Evolutionary conservation across 148 eudicot genomes (phyloP), one percentile per base, ranked within the genome.

Genomic region (Dysphania ambrosioides): DNA sequence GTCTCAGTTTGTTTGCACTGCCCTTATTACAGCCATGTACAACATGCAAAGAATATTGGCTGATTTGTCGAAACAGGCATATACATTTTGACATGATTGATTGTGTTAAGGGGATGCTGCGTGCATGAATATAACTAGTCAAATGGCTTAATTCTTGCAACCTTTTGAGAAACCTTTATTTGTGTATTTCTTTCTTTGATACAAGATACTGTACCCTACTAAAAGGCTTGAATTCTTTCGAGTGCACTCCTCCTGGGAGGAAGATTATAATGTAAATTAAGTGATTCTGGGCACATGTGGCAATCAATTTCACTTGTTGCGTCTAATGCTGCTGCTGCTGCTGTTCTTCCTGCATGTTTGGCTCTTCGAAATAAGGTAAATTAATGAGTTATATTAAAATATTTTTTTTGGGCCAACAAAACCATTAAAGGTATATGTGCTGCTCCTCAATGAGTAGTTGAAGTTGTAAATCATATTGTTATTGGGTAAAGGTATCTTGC

Each of bases 271-370:
- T 49, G 41, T 13, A 51, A 68, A 34, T 53, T 71, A 53, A 79
- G 71, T 79, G 73, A 24, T 89, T 88, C 83, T 92, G 98, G 97
- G 68, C 98, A 90, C 82, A 32, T 87, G 56, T 85, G 90, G 93
- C 97, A 95, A 73, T 92, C 96, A 41, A 77, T 95, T 80, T 85
- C 81, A 53, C 96, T 95, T 51, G 75, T 95, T 80, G 98, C 90
- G 73, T 95, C 98, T 70, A 95, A 95, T 80, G 92, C 87, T 78
- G 98, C 98, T 80, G 92, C 87, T 78, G 98, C 98, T 68, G 96
- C 97, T 65, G 72, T 92, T 56, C 96, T 95, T 77, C 99, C 99
- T 71, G 92, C 99, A 71, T 95, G 85, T 82, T 86, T 91, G 93
- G 79, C 92, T 75, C 94, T 95, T 61, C 91, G 91, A 38, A 83